These are phyloP conservation scores for Pleurotus tuoliensis DNA, from an alignment of 768 basidiomycete species.

Conservation along the genomic window DNA sequence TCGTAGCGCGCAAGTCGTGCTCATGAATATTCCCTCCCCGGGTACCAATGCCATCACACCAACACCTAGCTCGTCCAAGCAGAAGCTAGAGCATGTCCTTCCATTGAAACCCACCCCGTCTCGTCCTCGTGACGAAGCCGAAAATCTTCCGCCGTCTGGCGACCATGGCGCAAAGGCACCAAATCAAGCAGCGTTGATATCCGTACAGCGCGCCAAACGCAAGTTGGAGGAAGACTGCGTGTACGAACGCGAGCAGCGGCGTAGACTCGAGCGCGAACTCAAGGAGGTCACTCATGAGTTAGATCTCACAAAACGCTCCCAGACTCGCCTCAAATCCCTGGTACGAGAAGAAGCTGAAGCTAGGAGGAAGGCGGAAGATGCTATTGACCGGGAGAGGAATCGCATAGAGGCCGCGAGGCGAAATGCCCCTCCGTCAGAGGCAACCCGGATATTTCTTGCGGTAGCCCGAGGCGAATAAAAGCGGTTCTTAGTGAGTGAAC, in stretches of 20 bases:
- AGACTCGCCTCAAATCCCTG: slow-evolving; percentile 21
- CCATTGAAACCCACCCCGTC: not conserved
- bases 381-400: slow-evolving; percentile 37
- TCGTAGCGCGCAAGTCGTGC: not conserved
- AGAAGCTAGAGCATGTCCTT: not conserved
- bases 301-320: slow-evolving; percentile 25
- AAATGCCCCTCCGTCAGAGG: no score
- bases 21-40: not conserved
- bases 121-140: not conserved
- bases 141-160: slow-evolving; percentile 9
- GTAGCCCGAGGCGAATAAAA: slow-evolving; percentile 2
- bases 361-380: slow-evolving; percentile 47
- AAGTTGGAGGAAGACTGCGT: slow-evolving; percentile 38
- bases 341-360: slow-evolving; percentile 43
- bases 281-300: slow-evolving; percentile 30
- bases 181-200: slow-evolving; percentile 23
- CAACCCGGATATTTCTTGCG: slow-evolving; percentile 8
- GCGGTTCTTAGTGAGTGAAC: no score
- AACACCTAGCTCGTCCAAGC: not conserved
- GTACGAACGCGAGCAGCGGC: slow-evolving; percentile 30
- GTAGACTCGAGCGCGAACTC: slow-evolving; percentile 29
- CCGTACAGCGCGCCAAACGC: slow-evolving; percentile 35
- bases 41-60: not conserved
- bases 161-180: not conserved
- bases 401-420: not conserved